phyloP scores from a whole-genome alignment of 2,329 filamentous ascomycete species.

The Sphaerostilbella broomeana region DNA sequence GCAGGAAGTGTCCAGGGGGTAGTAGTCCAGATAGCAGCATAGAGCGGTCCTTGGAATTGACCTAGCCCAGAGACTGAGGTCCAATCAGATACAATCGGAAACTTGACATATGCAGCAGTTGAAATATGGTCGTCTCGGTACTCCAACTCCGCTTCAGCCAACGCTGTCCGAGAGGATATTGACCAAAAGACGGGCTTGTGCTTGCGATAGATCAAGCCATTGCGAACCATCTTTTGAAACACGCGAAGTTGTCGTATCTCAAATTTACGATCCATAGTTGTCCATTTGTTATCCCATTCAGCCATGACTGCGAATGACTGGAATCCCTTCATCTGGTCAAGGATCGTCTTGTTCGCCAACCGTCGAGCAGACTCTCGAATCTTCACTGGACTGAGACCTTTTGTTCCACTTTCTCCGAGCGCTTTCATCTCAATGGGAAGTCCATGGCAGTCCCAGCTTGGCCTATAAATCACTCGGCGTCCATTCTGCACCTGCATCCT shows the following conservation, averaged over 20 bases:
- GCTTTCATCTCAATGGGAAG: conserved; percentile 96
- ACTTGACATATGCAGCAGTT: conserved; percentile 70
- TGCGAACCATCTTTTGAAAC: conserved; percentile 67
- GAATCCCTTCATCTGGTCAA: conserved; percentile 68
- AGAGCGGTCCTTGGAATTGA: conserved; percentile 46
- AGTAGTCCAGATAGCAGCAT: conserved; percentile 95
- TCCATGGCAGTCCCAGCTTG: conserved; percentile 97
- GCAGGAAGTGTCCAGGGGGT: conserved; percentile 96
- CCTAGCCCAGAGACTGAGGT: conserved; percentile 29
- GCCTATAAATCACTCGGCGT: conserved; percentile 67
- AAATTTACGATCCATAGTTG: conserved; percentile 70
- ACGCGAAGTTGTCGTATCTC: conserved; percentile 69
- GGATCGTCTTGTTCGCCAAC: conserved; percentile 61
- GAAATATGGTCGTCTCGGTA: conserved; percentile 71
- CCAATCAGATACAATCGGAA: conserved; percentile 53
- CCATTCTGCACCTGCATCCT: conserved; percentile 72
- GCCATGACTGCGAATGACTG: conserved; percentile 70
- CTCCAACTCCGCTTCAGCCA: conserved; percentile 80
- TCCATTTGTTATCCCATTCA: conserved; percentile 71
- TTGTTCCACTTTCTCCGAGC: conserved; percentile 49
- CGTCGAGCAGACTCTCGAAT: conserved; percentile 58
- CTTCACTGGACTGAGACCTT: conserved; percentile 44
- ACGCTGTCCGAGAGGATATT: conserved; percentile 67
- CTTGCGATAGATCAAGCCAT: conserved; percentile 67
- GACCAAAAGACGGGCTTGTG: conserved; percentile 87